phyloP scores from a whole-genome alignment of 2,329 filamentous ascomycete species.

The Fusarium caatingaense region DNA sequence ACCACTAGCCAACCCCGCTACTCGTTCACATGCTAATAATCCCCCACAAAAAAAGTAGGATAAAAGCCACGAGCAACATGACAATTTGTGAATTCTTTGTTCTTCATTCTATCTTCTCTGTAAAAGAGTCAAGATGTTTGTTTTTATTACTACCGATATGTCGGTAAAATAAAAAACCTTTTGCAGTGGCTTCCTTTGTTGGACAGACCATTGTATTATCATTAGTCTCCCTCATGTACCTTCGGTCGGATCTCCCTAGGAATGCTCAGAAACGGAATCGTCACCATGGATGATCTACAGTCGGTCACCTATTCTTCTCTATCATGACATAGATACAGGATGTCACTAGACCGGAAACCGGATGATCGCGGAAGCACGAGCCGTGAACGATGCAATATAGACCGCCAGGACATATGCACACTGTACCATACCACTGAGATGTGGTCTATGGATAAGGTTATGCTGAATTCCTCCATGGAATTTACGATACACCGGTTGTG shows the following conservation, averaged over 20 bases:
- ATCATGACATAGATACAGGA: too few relatives aligned
- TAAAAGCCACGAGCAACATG: background rate
- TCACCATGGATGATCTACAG: too few relatives aligned
- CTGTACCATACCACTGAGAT: background rate
- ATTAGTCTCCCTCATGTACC: background rate
- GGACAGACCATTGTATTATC: background rate
- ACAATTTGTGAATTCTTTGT: background rate
- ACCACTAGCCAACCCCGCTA: background rate
- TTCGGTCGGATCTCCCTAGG: too few relatives aligned
- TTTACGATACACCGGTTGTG: background rate
- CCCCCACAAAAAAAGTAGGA: slow-evolving; percentile 6
- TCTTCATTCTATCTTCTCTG: background rate
- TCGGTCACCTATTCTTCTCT: too few relatives aligned
- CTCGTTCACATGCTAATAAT: background rate
- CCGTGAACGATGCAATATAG: too few relatives aligned
- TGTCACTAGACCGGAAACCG: too few relatives aligned
- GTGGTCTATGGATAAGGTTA: background rate
- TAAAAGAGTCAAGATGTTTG: background rate
- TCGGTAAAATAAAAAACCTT: background rate
- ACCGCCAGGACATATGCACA: accelerated
- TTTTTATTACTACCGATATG: accelerated
- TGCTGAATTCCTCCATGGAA: background rate
- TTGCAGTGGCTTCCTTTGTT: too few relatives aligned
- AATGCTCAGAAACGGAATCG: too few relatives aligned
- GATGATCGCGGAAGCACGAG: too few relatives aligned